Percentiles rank a stretch among this genome's conserved stretches.
These are phyloP conservation scores for Heliosperma pusillum DNA, from an alignment of 148 eudicot genomes.

Conservation along the genomic window DNA sequence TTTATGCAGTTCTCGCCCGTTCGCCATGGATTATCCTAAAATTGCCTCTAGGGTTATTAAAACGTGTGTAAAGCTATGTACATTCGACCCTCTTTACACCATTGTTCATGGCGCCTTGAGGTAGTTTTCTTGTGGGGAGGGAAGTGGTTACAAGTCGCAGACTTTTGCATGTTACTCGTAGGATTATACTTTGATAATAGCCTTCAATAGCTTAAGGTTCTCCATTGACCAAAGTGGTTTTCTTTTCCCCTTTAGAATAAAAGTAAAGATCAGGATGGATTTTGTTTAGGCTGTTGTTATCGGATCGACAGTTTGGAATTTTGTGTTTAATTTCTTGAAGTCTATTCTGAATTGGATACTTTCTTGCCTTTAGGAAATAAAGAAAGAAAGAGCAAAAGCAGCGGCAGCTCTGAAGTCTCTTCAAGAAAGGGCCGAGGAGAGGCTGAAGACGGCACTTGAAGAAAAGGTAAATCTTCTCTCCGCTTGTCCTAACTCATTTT, in stretches of 20 bases:
- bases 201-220: background rate
- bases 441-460: slow-evolving; percentile 64
- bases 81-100: background rate
- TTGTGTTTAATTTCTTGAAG: background rate
- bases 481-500: slow-evolving; percentile 1
- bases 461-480: slow-evolving; percentile 55
- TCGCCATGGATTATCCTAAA: background rate
- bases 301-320: background rate
- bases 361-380: slow-evolving; percentile 52
- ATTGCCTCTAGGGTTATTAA: background rate
- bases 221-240: background rate
- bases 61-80: background rate
- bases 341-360: slow-evolving; percentile 4
- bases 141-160: background rate
- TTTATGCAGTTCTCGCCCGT: background rate
- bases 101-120: background rate
- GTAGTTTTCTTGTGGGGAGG: background rate
- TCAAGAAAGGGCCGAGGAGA: slow-evolving; percentile 74
- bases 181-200: background rate
- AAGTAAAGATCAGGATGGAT: background rate
- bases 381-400: slow-evolving; percentile 75
- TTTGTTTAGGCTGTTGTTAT: background rate
- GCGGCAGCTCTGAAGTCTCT: slow-evolving; percentile 86
- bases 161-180: background rate
- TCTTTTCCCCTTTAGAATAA: background rate